These are phyloP conservation scores for Monoraphidium neglectum DNA, from an alignment of 139 green algal species.

Conservation along the genomic window DNA sequence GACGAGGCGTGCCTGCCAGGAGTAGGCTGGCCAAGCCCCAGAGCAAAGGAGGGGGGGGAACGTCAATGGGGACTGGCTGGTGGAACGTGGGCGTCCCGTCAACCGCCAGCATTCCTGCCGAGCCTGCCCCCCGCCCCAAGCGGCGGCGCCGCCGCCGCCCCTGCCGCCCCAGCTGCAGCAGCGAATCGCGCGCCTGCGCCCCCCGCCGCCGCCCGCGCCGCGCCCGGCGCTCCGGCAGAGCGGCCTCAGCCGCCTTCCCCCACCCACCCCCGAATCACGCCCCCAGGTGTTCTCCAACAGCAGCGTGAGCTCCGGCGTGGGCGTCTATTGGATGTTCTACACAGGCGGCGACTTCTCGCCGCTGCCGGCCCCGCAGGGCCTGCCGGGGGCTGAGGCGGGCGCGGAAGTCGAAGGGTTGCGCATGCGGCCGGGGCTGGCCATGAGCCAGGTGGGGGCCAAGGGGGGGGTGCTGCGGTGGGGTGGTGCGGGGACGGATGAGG, in stretches of 20 bases:
- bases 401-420: slow-evolving; percentile 65
- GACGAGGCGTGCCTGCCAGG: too few relatives aligned
- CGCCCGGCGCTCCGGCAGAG: too few relatives aligned
- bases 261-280: background rate
- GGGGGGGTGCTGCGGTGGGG: background rate
- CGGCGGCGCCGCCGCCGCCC: too few relatives aligned
- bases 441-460: slow-evolving; percentile 65
- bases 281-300: slow-evolving; percentile 64
- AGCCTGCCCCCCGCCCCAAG: too few relatives aligned
- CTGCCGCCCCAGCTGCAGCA: too few relatives aligned
- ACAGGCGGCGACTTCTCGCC: slow-evolving; percentile 72
- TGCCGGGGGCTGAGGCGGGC: slow-evolving; percentile 27
- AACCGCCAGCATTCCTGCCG: too few relatives aligned
- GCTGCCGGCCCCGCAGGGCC: slow-evolving; percentile 34
- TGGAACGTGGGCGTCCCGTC: too few relatives aligned
- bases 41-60: too few relatives aligned
- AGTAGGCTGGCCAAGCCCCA: too few relatives aligned
- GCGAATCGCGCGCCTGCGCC: background rate
- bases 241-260: background rate
- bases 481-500: too few relatives aligned
- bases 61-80: too few relatives aligned
- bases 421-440: slow-evolving; percentile 80
- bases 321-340: slow-evolving; percentile 99
- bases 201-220: too few relatives aligned
- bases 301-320: slow-evolving; percentile 57